phyloP scores from a whole-genome alignment of 805 yeast genomes.

The Vanderwaltozyma yarrowii region DNA sequence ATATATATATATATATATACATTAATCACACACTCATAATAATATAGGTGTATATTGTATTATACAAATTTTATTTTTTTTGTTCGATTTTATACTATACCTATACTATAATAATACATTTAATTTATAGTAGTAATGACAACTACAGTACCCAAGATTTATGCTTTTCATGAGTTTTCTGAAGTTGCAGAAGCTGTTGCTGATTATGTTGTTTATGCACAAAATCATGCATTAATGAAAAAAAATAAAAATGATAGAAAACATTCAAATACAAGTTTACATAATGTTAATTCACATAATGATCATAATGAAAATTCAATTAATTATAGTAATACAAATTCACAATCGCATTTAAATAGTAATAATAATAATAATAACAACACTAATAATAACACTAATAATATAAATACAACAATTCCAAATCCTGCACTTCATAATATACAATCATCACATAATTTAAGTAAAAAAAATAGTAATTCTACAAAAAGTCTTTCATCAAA shows the following conservation, averaged over 20 bases:
- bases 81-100: no score
- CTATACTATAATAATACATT: no score
- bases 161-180: slow-evolving; percentile 80
- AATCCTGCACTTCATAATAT: not conserved
- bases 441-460: not conserved
- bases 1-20: no score
- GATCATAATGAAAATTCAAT: not conserved
- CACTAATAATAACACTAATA: not conserved
- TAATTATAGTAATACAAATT: not conserved
- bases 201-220: slow-evolving; percentile 85
- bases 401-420: no score
- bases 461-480: not conserved
- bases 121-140: slow-evolving; percentile 42
- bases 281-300: slow-evolving; percentile 3
- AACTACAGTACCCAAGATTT: slow-evolving; percentile 85
- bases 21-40: no score
- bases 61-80: no score
- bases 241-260: slow-evolving; percentile 14
- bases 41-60: no score
- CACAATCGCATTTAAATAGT: no score
- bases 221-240: slow-evolving; percentile 40
- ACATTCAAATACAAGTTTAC: slow-evolving; percentile 13
- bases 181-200: slow-evolving; percentile 97
- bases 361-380: not conserved
- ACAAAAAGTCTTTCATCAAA: not conserved